These are phyloP conservation scores for Trichocladium antarcticum DNA, from an alignment of 495 filamentous ascomycete genomes.

Conservation along the genomic window DNA sequence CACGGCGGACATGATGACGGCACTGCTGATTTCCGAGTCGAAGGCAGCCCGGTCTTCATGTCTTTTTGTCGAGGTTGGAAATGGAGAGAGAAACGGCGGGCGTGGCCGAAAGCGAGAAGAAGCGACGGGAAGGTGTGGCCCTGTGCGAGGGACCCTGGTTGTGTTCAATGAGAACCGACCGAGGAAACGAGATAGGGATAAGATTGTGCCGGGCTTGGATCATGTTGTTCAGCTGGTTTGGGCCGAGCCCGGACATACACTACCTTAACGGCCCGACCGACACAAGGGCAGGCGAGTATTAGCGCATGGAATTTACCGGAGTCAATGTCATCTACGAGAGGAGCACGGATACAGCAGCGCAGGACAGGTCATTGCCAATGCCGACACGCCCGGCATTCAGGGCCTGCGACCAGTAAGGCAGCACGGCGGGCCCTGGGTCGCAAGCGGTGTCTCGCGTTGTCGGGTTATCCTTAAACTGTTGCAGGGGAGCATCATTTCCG, in stretches of 20 bases:
- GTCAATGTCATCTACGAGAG: no score
- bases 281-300: slow-evolving; percentile 1
- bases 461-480: no score
- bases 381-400: slow-evolving; percentile 11
- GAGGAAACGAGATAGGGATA: slow-evolving; percentile 29
- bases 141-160: slow-evolving; percentile 1
- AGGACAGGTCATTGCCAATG: slow-evolving; percentile 18
- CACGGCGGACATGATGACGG: slow-evolving; percentile 21
- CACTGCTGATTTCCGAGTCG: slow-evolving; percentile 4
- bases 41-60: slow-evolving; percentile 24
- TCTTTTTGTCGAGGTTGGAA: slow-evolving; percentile 4
- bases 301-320: no score
- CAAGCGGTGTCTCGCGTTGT: slow-evolving; percentile 12
- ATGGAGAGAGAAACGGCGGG: neutral
- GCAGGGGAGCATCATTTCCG: no score
- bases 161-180: no score
- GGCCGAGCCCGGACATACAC: no score
- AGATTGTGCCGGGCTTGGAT: slow-evolving; percentile 31
- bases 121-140: neutral
- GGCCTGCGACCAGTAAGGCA: slow-evolving; percentile 8
- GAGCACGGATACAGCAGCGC: no score
- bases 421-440: slow-evolving; percentile 1
- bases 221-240: no score
- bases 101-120: neutral
- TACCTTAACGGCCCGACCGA: neutral